Conservation (phyloP, 768 basidiomycete genomes). For the Trametes cinnabarina region DNA sequence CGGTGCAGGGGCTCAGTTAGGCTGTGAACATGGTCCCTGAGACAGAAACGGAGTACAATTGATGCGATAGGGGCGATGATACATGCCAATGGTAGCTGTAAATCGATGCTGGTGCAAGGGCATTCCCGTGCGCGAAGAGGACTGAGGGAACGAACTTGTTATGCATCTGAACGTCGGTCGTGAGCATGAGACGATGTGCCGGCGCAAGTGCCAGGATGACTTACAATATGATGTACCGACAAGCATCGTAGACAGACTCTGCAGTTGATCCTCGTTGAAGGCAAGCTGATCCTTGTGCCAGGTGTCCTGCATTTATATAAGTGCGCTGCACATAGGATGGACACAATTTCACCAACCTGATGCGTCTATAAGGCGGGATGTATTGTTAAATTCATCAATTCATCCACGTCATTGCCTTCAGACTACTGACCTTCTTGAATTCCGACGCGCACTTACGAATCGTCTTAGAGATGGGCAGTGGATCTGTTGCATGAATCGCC, state of each 20-base stretch:
- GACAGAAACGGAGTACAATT: no score
- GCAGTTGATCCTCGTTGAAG: constrained; percentile 88
- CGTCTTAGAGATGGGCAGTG: constrained; percentile 86
- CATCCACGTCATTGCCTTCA: constrained; percentile 2
- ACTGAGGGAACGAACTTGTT: neutral
- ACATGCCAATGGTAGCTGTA: no score
- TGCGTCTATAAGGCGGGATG: constrained; percentile 31
- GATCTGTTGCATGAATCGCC: constrained; percentile 78
- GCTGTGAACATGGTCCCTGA: no score
- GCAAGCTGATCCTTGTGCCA: constrained; percentile 87
- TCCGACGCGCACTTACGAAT: constrained; percentile 84
- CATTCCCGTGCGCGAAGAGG: no score
- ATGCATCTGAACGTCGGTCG: constrained; percentile 10
- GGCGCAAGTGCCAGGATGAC: constrained; percentile 27
- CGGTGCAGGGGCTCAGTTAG: no score
- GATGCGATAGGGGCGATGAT: no score
- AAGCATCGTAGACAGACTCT: constrained; percentile 83
- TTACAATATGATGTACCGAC: constrained; percentile 88
- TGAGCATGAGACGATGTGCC: no score
- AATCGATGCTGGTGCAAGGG: no score
- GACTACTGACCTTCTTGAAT: constrained; percentile 77
- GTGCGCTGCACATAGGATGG: constrained; percentile 1
- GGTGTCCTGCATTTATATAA: constrained; percentile 58
- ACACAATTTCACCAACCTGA: constrained; percentile 25
- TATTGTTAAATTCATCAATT: neutral